Evolutionary conservation across 148 eudicot genomes (phyloP), one percentile per base, ranked within the genome.

Genomic region (Chenopodium berlandieri): DNA sequence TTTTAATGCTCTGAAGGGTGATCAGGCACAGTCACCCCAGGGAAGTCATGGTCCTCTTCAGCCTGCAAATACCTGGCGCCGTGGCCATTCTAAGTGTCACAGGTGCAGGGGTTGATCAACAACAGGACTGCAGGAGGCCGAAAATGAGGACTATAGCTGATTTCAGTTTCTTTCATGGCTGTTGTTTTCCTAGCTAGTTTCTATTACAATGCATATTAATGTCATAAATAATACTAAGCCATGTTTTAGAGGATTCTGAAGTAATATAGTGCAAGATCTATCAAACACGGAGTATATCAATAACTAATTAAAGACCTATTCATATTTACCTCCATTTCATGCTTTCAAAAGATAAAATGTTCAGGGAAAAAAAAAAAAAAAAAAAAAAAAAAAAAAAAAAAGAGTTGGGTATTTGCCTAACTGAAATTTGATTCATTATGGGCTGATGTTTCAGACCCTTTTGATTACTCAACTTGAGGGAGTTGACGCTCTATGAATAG

Each of bases 1-100:
- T 74, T 82, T 48, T 40, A 56, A 56, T 13, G 79, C 84, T 14
- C 27, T 82, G 68, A 54, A 69, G 80, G 60, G 84, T 8, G 84
- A 82, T 56, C 68, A 82, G 25, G 79, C 80, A 14, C 84, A 34
- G 22, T 22, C 83, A 25, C 23, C 79, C 8, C 68, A 40, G 20
- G 74, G 77, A 22, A 32, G 67, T 79, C 67, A 70, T 7, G 23
- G 40, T 66, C n/a, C 34, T 13, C 75, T 71, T 68, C 75, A 68
- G 27, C 71, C 84, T 7, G 84, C 84, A 31, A 82, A 82, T 75
- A 23, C 79, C 22, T 82, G 79, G 79, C 79, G 54, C 47, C 84
- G 80, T 76, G 84, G 84, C 58, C 66, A 50, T 31, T 60, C 67
- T n/a, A 82, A 56, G 63, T 77, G 44, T 31, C 30, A 67, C 75